Evolutionary conservation across 352 stramenopile genomes (phyloP).

Genomic region (Phytophthora cactorum): DNA sequence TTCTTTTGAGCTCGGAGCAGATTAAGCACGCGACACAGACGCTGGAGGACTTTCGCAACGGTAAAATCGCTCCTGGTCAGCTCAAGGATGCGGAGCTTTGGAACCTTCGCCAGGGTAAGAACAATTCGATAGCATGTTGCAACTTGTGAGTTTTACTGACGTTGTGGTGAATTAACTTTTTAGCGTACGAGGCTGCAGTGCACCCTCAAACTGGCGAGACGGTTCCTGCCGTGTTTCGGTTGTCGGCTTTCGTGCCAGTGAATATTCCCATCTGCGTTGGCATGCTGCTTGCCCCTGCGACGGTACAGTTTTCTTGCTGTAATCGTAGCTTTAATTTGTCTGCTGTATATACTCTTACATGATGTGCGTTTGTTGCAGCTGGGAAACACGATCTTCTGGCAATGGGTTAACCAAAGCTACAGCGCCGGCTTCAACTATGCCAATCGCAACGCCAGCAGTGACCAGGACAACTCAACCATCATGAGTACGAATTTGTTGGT

Average conservation of each 20-base stretch:
- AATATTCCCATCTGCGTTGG: conserved; percentile 90
- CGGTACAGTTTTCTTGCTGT: conserved; percentile 40
- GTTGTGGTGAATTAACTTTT: neutral
- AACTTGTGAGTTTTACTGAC: conserved; percentile 5
- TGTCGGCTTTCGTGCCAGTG: conserved; percentile 86
- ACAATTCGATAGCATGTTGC: neutral
- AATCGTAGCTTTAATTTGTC: neutral
- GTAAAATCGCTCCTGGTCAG: conserved; percentile 46
- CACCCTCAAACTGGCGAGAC: conserved; percentile 87
- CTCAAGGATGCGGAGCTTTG: conserved; percentile 79
- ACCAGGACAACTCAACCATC: conserved; percentile 78
- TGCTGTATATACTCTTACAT: neutral
- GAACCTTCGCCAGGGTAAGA: conserved; percentile 65
- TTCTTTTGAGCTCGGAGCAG: conserved; percentile 74
- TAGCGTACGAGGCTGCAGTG: conserved; percentile 80
- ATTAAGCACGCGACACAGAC: conserved; percentile 64
- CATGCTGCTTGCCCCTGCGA: conserved; percentile 83
- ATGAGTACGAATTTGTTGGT: conserved; percentile 53
- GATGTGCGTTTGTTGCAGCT: conserved; percentile 33
- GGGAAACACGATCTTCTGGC: conserved; percentile 87
- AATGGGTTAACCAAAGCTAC: conserved; percentile 92
- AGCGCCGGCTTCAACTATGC: conserved; percentile 91
- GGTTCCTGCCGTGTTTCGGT: conserved; percentile 66
- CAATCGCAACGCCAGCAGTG: conserved; percentile 86
- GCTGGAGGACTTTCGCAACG: conserved; percentile 62